Evolutionary conservation across 2,329 filamentous ascomycete genomes (phyloP).

Genomic region (Fusarium sp.): DNA sequence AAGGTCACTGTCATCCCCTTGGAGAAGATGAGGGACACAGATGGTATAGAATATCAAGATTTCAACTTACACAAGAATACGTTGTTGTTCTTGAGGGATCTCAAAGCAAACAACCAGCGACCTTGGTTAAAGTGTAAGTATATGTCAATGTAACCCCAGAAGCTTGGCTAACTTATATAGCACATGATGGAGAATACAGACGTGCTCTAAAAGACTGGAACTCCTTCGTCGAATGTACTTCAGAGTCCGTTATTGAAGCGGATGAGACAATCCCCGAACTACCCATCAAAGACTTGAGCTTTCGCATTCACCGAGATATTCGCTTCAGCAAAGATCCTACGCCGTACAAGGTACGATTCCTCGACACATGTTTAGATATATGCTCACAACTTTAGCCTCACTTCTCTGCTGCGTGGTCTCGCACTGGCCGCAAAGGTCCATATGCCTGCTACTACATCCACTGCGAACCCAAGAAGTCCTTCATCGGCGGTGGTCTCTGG

Average conservation of each 20-base stretch:
- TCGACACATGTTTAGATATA: neutral
- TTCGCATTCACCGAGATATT: conserved; percentile 88
- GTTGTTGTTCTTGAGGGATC: conserved; percentile 65
- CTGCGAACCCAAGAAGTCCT: conserved; percentile 76
- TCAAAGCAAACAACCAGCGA: conserved; percentile 69
- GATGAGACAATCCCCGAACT: conserved; percentile 89
- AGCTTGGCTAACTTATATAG: conserved; percentile 56
- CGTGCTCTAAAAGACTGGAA: conserved; percentile 84
- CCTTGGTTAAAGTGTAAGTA: conserved; percentile 66
- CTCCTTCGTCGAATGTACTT: conserved; percentile 78
- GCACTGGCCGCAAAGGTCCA: conserved; percentile 86
- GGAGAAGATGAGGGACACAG: conserved; percentile 50
- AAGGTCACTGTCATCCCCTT: conserved; percentile 52
- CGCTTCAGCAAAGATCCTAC: conserved; percentile 86
- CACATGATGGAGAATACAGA: conserved; percentile 82
- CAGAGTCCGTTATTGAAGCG: conserved; percentile 73
- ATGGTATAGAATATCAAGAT: conserved; percentile 60
- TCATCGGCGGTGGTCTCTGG: conserved; percentile 87
- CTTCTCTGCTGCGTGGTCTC: conserved; percentile 87
- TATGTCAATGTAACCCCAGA: neutral
- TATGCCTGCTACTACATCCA: conserved; percentile 93
- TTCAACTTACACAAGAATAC: conserved; percentile 68
- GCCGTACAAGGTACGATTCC: conserved; percentile 79
- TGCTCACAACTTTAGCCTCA: conserved; percentile 65
- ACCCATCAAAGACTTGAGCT: conserved; percentile 85